Percentiles rank a stretch among this genome's conserved stretches.
These are phyloP conservation scores for Xylaria sp. DNA, from an alignment of 2,329 filamentous ascomycete genomes.

Conservation along the genomic window DNA sequence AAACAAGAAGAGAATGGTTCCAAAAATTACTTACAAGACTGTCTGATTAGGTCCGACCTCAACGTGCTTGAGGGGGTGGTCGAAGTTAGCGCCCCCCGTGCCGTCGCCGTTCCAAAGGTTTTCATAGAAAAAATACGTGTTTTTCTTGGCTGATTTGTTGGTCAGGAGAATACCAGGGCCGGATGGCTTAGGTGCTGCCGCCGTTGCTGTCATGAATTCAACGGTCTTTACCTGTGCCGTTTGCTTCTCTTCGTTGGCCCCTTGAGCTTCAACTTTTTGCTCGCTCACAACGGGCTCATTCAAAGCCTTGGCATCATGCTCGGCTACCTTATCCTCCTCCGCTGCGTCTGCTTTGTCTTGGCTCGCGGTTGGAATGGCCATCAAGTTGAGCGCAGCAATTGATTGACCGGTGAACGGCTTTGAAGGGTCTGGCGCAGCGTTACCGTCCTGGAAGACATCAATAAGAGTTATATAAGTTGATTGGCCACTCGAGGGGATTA, in stretches of 20 bases:
- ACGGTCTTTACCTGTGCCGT: constrained; percentile 1
- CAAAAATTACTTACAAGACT: constrained; percentile 33
- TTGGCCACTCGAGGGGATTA: no score
- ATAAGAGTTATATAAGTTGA: background rate
- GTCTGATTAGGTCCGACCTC: constrained; percentile 48
- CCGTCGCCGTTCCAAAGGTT: constrained; percentile 56
- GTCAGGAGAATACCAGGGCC: constrained; percentile 52
- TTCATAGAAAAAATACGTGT: constrained; percentile 54
- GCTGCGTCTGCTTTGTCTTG: background rate
- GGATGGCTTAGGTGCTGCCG: constrained; percentile 34
- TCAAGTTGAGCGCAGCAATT: constrained; percentile 24
- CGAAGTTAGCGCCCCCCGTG: constrained; percentile 53
- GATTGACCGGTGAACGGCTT: constrained; percentile 40
- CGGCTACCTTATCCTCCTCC: background rate
- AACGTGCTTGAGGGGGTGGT: constrained; percentile 51
- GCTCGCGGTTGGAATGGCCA: constrained; percentile 3
- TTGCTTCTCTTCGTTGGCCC: background rate
- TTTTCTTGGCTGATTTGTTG: constrained; percentile 50
- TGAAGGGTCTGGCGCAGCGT: constrained; percentile 41
- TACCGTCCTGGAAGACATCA: constrained; percentile 33
- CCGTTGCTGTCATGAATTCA: constrained; percentile 12
- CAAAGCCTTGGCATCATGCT: background rate
- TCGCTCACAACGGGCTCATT: background rate
- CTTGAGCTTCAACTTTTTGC: background rate
- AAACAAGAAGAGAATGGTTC: no score